Conservation (phyloP, 495 filamentous ascomycete species). For the Saxispiralis lemnorum region DNA sequence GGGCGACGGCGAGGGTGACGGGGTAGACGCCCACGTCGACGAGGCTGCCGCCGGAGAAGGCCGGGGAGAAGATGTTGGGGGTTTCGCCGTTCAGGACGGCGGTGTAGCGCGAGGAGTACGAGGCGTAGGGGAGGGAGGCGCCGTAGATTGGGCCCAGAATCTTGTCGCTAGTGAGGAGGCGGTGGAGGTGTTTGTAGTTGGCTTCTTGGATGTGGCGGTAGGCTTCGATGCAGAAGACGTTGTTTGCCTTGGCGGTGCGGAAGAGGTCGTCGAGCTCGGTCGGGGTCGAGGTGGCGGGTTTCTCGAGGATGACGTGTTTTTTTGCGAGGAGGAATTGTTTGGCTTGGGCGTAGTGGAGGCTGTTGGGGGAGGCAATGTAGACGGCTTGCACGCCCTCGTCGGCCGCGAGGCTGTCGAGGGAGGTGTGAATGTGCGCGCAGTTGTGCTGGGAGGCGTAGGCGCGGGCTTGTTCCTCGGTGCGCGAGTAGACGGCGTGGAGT, state of each 20-base stretch:
- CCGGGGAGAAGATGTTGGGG: constrained; percentile 19
- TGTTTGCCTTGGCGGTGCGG: constrained; percentile 15
- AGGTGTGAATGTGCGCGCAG: constrained; percentile 14
- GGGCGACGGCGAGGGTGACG: constrained; percentile 15
- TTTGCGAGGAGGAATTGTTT: constrained; percentile 24
- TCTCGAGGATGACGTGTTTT: constrained; percentile 35
- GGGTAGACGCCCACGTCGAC: constrained; percentile 21
- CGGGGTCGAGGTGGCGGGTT: constrained; percentile 28
- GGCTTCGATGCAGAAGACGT: constrained; percentile 23
- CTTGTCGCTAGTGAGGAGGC: constrained; percentile 10
- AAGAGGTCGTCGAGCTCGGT: constrained; percentile 26
- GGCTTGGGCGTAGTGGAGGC: constrained; percentile 31
- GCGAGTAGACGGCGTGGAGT: constrained; percentile 23
- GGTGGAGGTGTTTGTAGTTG: constrained; percentile 18
- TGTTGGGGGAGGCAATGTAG: constrained; percentile 35
- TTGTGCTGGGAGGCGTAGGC: constrained; percentile 17
- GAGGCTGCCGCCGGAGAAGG: constrained; percentile 16
- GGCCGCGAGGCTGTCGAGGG: constrained; percentile 17
- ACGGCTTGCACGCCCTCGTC: constrained; percentile 29
- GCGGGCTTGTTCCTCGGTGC: constrained; percentile 16
- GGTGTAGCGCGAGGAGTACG: constrained; percentile 21
- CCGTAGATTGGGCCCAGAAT: constrained; percentile 18
- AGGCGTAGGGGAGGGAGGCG: constrained; percentile 20
- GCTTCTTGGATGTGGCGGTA: constrained; percentile 22
- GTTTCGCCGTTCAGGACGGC: constrained; percentile 17